phyloP scores from a whole-genome alignment of 768 basidiomycete species.

The Mycena floridula region DNA sequence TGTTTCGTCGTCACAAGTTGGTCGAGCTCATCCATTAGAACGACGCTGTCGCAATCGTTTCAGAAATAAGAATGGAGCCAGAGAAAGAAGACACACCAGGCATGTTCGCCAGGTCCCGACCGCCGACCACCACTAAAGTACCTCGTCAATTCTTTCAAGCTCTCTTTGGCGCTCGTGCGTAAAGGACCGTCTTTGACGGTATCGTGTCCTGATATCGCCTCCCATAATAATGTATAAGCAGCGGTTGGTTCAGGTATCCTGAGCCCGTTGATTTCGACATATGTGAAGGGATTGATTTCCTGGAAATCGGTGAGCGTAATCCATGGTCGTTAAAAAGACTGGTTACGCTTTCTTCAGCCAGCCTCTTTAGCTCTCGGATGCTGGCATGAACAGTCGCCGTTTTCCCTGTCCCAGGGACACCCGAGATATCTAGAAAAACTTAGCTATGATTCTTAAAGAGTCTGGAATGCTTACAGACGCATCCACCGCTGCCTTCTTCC shows the following conservation, averaged over 20 bases:
- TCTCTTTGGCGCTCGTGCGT: conserved; percentile 71
- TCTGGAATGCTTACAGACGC: conserved; percentile 79
- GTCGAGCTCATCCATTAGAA: conserved; percentile 98
- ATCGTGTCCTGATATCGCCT: conserved; percentile 81
- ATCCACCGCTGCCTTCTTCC: conserved; percentile 92
- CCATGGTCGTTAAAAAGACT: conserved; percentile 2
- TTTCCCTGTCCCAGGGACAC: conserved; percentile 98
- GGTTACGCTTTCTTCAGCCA: conserved; percentile 65
- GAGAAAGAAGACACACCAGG: conserved; percentile 57
- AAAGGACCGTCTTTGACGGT: conserved; percentile 54
- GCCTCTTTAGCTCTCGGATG: conserved; percentile 80
- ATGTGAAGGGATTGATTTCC: conserved; percentile 94
- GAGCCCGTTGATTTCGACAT: conserved; percentile 96
- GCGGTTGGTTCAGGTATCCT: conserved; percentile 89
- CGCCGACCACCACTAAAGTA: conserved; percentile 66
- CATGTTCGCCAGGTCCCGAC: conserved; percentile 77
- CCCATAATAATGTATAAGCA: conserved; percentile 91
- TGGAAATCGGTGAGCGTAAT: conserved; percentile 21
- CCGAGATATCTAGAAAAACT: conserved; percentile 74
- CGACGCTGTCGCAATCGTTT: conserved; percentile 53
- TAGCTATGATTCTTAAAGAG: too few species aligned
- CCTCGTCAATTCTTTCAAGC: conserved; percentile 67
- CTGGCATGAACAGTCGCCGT: conserved; percentile 97
- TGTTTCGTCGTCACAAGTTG: conserved; percentile 95
- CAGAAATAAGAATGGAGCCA: conserved; percentile 1